Base-by-base conservation (phyloP, 495 filamentous ascomycete genomes). In the Xylaria castorea region DNA sequence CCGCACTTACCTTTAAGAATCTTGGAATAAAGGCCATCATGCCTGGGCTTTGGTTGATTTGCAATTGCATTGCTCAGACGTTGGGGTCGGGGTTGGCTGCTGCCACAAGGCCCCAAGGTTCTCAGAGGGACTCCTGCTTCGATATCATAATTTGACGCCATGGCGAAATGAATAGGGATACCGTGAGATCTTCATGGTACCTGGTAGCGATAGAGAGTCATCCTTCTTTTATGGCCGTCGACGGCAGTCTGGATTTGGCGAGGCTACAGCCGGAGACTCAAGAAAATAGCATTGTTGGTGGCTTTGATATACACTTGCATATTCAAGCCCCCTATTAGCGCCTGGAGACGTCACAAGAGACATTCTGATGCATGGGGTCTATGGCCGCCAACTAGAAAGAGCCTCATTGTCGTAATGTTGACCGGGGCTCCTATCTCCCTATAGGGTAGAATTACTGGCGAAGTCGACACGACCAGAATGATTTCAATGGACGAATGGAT, bases 21-120 rank as follows among this genome's bases (percentile, higher is more conserved):
- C 11, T 36, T 46, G 5, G 42, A 32, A 51, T 66, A 66, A 34
- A 66, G 64, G 44, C 64, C 64, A 50, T 30, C 64, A 16, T 66
- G 64, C 34, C n/a, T 66, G 12, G 11, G 44, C 2, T 6, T 11
- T 42, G 0, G 38, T 44, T 25, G 34, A 22, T 36, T 14, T 12
- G 44, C 8, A 0, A 18, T 36, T 5, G 44, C 1, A 18, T 50
- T 66, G 27, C 5, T 27, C 16, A 25, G n/a, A 22, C 5, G 7
- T 50, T 66, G 42, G 27, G 9, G 1, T 48, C 1, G 64, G 42
- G 8, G 20, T 12, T 36, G 64, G 44, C 27, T 32, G 64, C 46
- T 34, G 22, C 8, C 42, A 36, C 7, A 3, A n/a, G 44, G 18
- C 16, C 11, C 44, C 7, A 50, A 16, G 27, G 27, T 9, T 3